Conservation (phyloP, 352 stramenopile genomes). For the Phytophthora fragariaefolia region DNA sequence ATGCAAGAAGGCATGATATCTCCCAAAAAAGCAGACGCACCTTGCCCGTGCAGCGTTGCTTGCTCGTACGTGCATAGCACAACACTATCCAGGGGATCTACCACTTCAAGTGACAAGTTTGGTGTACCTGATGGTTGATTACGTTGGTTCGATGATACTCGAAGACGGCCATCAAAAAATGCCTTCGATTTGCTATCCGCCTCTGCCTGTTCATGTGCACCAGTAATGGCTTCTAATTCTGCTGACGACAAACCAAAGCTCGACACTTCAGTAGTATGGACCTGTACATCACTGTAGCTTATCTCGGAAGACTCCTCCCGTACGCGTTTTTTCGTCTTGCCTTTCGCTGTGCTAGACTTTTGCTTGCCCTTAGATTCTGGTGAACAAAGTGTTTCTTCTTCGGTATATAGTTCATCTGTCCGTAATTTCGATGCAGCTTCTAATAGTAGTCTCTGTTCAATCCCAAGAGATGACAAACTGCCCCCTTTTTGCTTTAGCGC, state of each 20-base stretch:
- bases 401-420: conserved; percentile 49
- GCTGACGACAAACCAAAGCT: conserved; percentile 79
- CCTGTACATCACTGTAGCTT: conserved; percentile 36
- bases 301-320: conserved; percentile 27
- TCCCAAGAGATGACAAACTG: conserved; percentile 39
- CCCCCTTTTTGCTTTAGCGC: conserved; percentile 62
- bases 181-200: conserved; percentile 30
- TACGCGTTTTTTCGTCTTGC: conserved; percentile 43
- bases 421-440: conserved; percentile 58
- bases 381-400: conserved; percentile 20
- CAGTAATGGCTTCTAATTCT: conserved; percentile 62
- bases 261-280: conserved; percentile 53
- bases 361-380: conserved; percentile 23
- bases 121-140: conserved; percentile 29
- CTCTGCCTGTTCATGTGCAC: conserved; percentile 33
- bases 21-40: conserved; percentile 77
- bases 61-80: conserved; percentile 86
- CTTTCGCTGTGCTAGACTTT: conserved; percentile 4
- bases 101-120: conserved; percentile 56
- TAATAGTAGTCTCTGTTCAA: conserved; percentile 75
- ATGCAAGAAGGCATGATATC: conserved; percentile 93
- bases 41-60: conserved; percentile 64
- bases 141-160: conserved; percentile 7
- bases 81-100: conserved; percentile 58
- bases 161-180: conserved; percentile 28